Percentiles rank a stretch among this genome's conserved stretches.
These are phyloP conservation scores for Hypoxylon lienhwacheense DNA, from an alignment of 495 filamentous ascomycete genomes.

Conservation along the genomic window DNA sequence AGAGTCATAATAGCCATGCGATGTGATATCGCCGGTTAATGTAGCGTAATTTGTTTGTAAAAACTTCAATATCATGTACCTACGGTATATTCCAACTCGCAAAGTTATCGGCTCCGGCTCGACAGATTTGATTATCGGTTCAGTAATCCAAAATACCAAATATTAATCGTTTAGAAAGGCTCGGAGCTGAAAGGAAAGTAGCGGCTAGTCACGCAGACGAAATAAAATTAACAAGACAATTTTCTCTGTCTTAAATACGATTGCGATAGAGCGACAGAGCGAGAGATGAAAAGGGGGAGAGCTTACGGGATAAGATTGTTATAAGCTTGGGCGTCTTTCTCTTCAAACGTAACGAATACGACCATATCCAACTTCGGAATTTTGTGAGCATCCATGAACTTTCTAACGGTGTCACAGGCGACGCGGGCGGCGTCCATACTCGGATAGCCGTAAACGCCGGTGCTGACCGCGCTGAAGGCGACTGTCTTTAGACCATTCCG, in stretches of 20 bases:
- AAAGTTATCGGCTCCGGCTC: too few relatives aligned
- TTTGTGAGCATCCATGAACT: slow-evolving; percentile 64
- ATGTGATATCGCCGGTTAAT: slow-evolving; percentile 26
- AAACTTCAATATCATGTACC: too few relatives aligned
- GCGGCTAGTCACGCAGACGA: too few relatives aligned
- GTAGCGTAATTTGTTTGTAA: too few relatives aligned
- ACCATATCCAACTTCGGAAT: slow-evolving; percentile 67
- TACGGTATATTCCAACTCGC: too few relatives aligned
- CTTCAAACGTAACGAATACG: slow-evolving; percentile 78
- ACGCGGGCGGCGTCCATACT: slow-evolving; percentile 66
- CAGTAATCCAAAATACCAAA: too few relatives aligned
- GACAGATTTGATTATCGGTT: too few relatives aligned
- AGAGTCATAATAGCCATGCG: slow-evolving; percentile 14
- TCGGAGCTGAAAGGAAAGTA: too few relatives aligned
- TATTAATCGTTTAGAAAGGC: too few relatives aligned
- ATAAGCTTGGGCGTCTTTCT: slow-evolving; percentile 76
- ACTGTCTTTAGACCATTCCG: slow-evolving; percentile 66
- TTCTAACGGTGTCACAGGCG: slow-evolving; percentile 68
- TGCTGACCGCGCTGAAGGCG: slow-evolving; percentile 82
- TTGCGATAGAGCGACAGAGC: not conserved
- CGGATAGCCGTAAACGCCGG: slow-evolving; percentile 89
- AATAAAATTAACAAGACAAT: not conserved
- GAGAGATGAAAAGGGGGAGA: not conserved
- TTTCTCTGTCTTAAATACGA: too few relatives aligned
- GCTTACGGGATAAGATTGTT: slow-evolving; percentile 71